A percentile compares a stretch with the other conserved stretches of the same genome.
Conservation (phyloP, 2,329 filamentous ascomycete genomes). For the Clarireedia homoeocarpa region DNA sequence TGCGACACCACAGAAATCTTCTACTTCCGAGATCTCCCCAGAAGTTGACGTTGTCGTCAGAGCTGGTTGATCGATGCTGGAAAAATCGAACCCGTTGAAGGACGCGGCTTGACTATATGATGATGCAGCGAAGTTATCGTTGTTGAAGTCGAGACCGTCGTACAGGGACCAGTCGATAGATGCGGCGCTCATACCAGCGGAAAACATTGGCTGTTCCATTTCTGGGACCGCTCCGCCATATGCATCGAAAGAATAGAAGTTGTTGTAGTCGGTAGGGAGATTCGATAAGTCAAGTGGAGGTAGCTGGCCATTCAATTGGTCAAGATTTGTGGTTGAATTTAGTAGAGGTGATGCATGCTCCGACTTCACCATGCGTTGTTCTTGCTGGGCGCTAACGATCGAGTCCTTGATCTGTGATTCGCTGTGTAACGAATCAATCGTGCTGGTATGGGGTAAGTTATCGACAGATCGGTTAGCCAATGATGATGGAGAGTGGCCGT, state of each 20-base stretch:
- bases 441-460: slow-evolving; percentile 35
- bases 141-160: slow-evolving; percentile 43
- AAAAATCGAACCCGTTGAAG: slow-evolving; percentile 47
- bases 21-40: slow-evolving; percentile 59
- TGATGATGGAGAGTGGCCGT: slow-evolving; percentile 40
- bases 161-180: slow-evolving; percentile 48
- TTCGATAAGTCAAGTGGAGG: slow-evolving; percentile 52
- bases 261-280: slow-evolving; percentile 39
- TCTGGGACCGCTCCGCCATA: slow-evolving; percentile 40
- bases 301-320: slow-evolving; percentile 43
- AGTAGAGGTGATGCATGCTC: slow-evolving; percentile 54
- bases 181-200: slow-evolving; percentile 50
- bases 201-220: slow-evolving; percentile 48
- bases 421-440: slow-evolving; percentile 33
- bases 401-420: slow-evolving; percentile 32
- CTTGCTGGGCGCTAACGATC: slow-evolving; percentile 31
- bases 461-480: slow-evolving; percentile 41
- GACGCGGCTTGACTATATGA: slow-evolving; percentile 48
- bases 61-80: slow-evolving; percentile 46
- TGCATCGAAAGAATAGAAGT: slow-evolving; percentile 40
- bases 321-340: slow-evolving; percentile 39
- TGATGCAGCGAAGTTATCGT: slow-evolving; percentile 43
- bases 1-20: slow-evolving; percentile 43
- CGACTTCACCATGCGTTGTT: slow-evolving; percentile 48
- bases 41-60: slow-evolving; percentile 54